phyloP scores from a whole-genome alignment of 2,329 filamentous ascomycete genomes.

The Sclerotinia subarctica region DNA sequence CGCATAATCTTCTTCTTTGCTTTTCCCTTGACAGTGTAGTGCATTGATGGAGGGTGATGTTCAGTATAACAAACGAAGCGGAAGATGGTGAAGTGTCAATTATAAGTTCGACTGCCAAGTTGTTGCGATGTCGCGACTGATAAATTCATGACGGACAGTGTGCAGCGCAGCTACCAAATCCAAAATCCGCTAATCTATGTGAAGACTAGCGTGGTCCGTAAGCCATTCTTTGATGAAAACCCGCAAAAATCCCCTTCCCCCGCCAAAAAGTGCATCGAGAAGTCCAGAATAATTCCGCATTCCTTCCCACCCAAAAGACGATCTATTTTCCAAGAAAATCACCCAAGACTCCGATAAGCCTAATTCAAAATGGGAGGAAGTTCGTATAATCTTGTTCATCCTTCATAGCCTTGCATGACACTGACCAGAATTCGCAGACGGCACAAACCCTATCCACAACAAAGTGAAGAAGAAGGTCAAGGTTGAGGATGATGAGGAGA shows the following conservation, averaged over 20 bases:
- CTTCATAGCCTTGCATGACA: conserved; percentile 41
- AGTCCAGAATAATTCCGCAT: conserved; percentile 18
- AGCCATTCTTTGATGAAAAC: conserved; percentile 16
- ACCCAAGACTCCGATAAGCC: conserved; percentile 9
- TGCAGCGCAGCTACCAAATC: conserved; percentile 13
- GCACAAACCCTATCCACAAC: conserved; percentile 49
- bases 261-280: conserved; percentile 4
- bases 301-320: background rate
- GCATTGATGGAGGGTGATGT: background rate
- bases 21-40: background rate
- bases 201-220: background rate
- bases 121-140: background rate
- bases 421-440: conserved; percentile 9
- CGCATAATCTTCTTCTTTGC: conserved; percentile 28
- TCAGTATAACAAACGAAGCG: background rate
- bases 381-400: conserved; percentile 9
- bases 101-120: background rate
- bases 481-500: conserved; percentile 89
- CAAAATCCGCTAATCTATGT: background rate
- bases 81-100: conserved; percentile 5
- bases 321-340: background rate
- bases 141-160: conserved; percentile 21
- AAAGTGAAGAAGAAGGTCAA: conserved; percentile 73
- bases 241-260: conserved; percentile 15
- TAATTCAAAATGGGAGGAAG: conserved; percentile 59